Base-by-base conservation (phyloP, 1,284 basidiomycete genomes). In the Papiliotrema fonsecae region DNA sequence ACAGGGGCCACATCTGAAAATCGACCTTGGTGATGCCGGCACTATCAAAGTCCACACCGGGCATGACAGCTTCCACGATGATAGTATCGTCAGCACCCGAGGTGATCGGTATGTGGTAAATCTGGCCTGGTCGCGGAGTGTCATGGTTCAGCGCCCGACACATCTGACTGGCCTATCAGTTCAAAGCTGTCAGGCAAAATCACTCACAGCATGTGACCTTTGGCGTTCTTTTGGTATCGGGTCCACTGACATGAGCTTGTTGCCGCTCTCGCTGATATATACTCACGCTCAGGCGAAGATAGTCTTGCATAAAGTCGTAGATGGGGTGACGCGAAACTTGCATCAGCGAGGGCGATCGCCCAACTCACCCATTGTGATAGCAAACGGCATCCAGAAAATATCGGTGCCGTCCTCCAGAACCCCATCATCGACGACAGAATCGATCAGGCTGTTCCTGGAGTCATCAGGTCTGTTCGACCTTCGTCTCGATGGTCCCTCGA, bases 1-100 rank as follows among this genome's bases (percentile, higher is more conserved):
- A 97, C 47, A 97, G 69, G 0, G 93, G 93, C 91, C 92, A 97
- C 82, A 96, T 89, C 42, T 91, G 90, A 67, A 94, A 93, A 64
- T 78, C 71, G 45, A 75, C 70, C 39, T 71, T 65, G 34, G 34
- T 11, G 40, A n/a, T 39, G 44, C 74, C 60, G 28, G 74, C 54
- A 26, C 73, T 69, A 61, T 75, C 77, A 51, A 77, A 74, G 28
- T 76, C 52, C 2, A 66, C 71, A 6, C 77, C 77, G 1, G 77
- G 69, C 70, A 77, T 72, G 42, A 45, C 42, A 1, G 57, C 67
- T 45, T 69, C 64, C 14, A 74, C 42, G 9, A 55, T 52, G 4
- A 71, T 56, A 35, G 60, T 55, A 37, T 69, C 65, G 13, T 65
- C 63, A 4, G 47, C 9, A 3, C 49, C 44, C 5, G 47, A 53